Base-by-base conservation (phyloP, 2,329 filamentous ascomycete genomes). In the Aureobasidium namibiae region DNA sequence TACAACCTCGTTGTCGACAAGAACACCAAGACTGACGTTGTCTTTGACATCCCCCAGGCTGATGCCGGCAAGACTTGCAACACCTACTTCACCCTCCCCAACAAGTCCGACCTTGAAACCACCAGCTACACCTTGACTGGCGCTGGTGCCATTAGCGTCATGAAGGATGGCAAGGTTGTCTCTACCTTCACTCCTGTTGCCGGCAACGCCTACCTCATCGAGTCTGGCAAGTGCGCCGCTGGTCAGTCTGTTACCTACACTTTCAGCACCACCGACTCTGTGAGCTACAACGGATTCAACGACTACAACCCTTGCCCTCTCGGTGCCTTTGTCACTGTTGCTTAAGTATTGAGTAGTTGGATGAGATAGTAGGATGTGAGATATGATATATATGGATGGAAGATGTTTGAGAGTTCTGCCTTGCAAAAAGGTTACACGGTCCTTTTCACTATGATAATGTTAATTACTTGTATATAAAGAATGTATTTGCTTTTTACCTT, bases 221-320 rank as follows among this genome's bases (percentile, higher is more conserved):
- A 53, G 39, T 24, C 26, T n/a, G 38, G 36, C 24, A 29, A 34
- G 29, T 60, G 57, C 16, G 57, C 57, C 31, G 48, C 33, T 31
- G 48, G 48, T 2, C 46, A 59, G 48, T 33, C 38, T 23, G 26
- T 54, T 5, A 21, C 21, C 10, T 60, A 60, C 39, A 45, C 46
- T 18, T 52, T 60, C 29, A 53, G 48, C 48, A 53, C 57, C 16
- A 7, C 14, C 5, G 48, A 60, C 21, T 9, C 14, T 42, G 4
- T 14, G 16, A 3, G 7, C 39, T 3, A 39, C 26, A 13, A 14
- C 21, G 24, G 26, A 29, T 41, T 60, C 31, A 42, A 60, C 13
- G 57, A 60, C 39, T 60, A 39, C n/a, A 60, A 60, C 41, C 26
- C 57, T 11, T 60, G 57, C 14, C 29, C 57, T 60, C 14, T 60